Evolutionary conservation across 2,329 filamentous ascomycete genomes (phyloP), one percentile per base, ranked within the genome.

Genomic region (Colletotrichum sp.): DNA sequence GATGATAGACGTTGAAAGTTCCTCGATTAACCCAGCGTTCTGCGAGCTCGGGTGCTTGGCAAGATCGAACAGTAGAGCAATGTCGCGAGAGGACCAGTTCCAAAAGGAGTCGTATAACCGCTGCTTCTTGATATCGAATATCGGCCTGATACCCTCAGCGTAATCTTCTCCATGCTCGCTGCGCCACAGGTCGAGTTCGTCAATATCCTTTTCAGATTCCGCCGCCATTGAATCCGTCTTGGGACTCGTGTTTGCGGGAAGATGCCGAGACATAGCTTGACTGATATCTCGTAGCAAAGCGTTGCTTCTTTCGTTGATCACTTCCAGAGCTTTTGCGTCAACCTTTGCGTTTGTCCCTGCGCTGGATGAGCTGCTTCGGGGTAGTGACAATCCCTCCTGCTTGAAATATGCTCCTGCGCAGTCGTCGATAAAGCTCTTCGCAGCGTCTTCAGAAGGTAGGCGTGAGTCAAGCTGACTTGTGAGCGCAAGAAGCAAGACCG

Each of bases 41-140:
- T 63, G 36, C 5, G 55, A n/a, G 7, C 28, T 69, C 0, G 64
- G 57, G 6, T 69, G 21, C 7, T 39, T 49, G 6, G 21, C 71
- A 18, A 73, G 28, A 10, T 52, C 36, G 8, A 57, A 73, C 7
- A 73, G 18, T 1, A 63, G 26, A 7, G 34, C 55, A 4, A 73
- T 32, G 85, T 99, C 97, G 84, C 99, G 97, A 65, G 97, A 94
- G 77, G 95, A 96, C 97, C 97, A 99, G 85, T 99, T 99, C 97
- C 97, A 99, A 0, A 95, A 98, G 0, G 97, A 99, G 85, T 99
- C 97, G 87, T 99, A 99, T 8, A 97, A 93, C 83, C 97, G 94
- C 34, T 96, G 96, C 86, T 99, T 99, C 78, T 98, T 92, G 6
- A 95, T 89, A 82, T 94, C 98, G 87, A 99, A 99, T 16, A 95